A percentile compares a stretch with the other conserved stretches of the same genome.
Evolutionary conservation across 331 rosid genomes (phyloP).

Genomic region (Cydonia oblonga): DNA sequence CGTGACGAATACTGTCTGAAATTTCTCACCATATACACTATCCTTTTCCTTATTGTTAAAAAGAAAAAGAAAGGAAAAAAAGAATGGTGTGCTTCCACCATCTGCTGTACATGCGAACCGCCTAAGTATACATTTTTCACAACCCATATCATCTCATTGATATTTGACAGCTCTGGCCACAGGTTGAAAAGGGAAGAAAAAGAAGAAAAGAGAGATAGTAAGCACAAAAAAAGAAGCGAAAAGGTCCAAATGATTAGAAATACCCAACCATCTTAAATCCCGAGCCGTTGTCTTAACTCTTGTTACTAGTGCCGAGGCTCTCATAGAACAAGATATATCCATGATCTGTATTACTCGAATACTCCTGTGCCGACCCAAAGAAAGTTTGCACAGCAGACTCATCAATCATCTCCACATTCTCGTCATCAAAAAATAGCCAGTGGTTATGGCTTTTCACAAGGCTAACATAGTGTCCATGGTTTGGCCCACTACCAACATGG

Average conservation of each 20-base stretch:
- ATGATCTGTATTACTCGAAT: slow-evolving; percentile 87
- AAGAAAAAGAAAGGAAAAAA: not conserved
- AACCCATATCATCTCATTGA: slow-evolving; percentile 39
- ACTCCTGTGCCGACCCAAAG: slow-evolving; percentile 98
- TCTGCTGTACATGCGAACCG: slow-evolving; percentile 72
- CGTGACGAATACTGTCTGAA: slow-evolving; percentile 28
- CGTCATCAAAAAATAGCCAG: slow-evolving; percentile 97
- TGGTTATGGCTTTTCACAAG: slow-evolving; percentile 99
- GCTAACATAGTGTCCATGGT: slow-evolving; percentile 97
- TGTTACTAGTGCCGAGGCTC: slow-evolving; percentile 55
- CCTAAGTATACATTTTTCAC: slow-evolving; percentile 57
- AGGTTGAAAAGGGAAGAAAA: slow-evolving; percentile 26
- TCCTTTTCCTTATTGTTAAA: slow-evolving; percentile 56
- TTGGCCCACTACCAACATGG: slow-evolving; percentile 95
- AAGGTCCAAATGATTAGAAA: slow-evolving; percentile 36
- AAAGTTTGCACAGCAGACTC: slow-evolving; percentile 97
- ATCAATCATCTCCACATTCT: slow-evolving; percentile 95
- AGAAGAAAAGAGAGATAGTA: slow-evolving; percentile 18
- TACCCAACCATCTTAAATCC: slow-evolving; percentile 31
- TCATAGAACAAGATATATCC: slow-evolving; percentile 97
- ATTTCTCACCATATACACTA: slow-evolving; percentile 42
- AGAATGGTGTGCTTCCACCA: slow-evolving; percentile 39
- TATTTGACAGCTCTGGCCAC: slow-evolving; percentile 54
- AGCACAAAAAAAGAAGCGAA: slow-evolving; percentile 25
- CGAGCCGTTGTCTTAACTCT: slow-evolving; percentile 37